Base-by-base conservation (phyloP, 768 basidiomycete genomes). In the Strobilomyces dryophilus region DNA sequence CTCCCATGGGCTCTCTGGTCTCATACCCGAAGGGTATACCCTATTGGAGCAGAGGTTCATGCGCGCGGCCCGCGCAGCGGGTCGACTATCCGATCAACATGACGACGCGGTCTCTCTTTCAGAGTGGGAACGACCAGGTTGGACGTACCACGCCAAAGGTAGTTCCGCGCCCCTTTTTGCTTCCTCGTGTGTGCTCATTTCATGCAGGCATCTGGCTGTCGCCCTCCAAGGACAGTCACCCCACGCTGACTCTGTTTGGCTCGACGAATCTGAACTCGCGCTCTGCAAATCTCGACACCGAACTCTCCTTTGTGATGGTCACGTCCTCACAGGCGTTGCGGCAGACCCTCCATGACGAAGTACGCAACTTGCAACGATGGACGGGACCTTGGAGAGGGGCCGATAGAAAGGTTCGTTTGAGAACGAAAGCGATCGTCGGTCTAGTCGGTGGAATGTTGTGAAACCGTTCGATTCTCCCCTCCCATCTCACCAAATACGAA, bases 121-220 rank as follows among this genome's bases (percentile, higher is more conserved):
- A 53, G 95, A 99, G 69, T 99, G 97, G 97, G 80, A 84, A 64
- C 80, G 80, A 58, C 73, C 77, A 21, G 92, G 87, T 4, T 99
- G 97, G 97, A 98, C 97, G 1, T 99, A 99, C 72, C 97, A 99
- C 64, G 91, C 97, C 24, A 99, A 99, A 79, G 97, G 95, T 95
- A 56, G 9, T 20, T 24, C 24, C 24, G 9, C 8, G 1, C 47
- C 39, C 11, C 18, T 24, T 18, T 53, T 44, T 8, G 11, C 31
- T 31, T 35, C 29, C n/a, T 7, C 11, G 26, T 27, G 10, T 18
- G 27, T 37, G 12, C 53, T 48, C 44, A 66, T 27, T 1, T 31
- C 24, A 1, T 24, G 49, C 53, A 94, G 92, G 93, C 32, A 82
- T 94, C 34, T 97, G 93, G 93, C 66, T 93, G 11, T 89, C 90